phyloP scores from a whole-genome alignment of 129 eudicot genomes.

The Pulicaria dysenterica region DNA sequence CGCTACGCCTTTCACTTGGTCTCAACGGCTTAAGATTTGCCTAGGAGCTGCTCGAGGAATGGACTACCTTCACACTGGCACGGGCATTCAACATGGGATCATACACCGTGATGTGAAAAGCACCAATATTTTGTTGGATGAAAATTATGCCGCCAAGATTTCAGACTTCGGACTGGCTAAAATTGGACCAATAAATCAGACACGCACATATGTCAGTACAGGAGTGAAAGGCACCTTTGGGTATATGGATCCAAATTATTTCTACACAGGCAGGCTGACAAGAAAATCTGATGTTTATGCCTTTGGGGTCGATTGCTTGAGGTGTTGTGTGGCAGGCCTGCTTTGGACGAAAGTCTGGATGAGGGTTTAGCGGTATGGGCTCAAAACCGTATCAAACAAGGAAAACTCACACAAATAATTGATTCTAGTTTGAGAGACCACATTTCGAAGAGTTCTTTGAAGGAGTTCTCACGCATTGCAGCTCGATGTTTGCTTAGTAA shows the following conservation, averaged over 20 bases:
- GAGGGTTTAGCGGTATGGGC: constrained; percentile 15
- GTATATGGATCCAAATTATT: constrained; percentile 19
- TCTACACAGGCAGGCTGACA: neutral
- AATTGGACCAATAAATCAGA: constrained; percentile 7
- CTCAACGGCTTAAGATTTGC: constrained; percentile 19
- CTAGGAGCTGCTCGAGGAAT: constrained; percentile 25
- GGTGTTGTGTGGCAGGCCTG: constrained; percentile 14
- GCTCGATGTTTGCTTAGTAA: neutral
- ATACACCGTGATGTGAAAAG: constrained; percentile 17
- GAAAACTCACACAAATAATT: neutral
- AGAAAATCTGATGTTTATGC: constrained; percentile 11
- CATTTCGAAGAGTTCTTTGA: neutral
- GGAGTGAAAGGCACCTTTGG: constrained; percentile 17
- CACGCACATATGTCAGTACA: constrained; percentile 7
- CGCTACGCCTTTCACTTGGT: neutral
- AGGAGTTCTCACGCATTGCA: constrained; percentile 4
- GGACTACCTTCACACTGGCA: constrained; percentile 10
- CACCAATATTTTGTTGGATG: constrained; percentile 16
- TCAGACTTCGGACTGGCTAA: constrained; percentile 17
- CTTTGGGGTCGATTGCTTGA: constrained; percentile 1
- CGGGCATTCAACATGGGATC: neutral
- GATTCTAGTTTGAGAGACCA: neutral
- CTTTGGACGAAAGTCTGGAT: constrained; percentile 11
- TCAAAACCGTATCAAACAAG: constrained; percentile 6
- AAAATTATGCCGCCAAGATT: constrained; percentile 6